phyloP scores from a whole-genome alignment of 2,329 filamentous ascomycete species.

The Fusarium subglutinans region DNA sequence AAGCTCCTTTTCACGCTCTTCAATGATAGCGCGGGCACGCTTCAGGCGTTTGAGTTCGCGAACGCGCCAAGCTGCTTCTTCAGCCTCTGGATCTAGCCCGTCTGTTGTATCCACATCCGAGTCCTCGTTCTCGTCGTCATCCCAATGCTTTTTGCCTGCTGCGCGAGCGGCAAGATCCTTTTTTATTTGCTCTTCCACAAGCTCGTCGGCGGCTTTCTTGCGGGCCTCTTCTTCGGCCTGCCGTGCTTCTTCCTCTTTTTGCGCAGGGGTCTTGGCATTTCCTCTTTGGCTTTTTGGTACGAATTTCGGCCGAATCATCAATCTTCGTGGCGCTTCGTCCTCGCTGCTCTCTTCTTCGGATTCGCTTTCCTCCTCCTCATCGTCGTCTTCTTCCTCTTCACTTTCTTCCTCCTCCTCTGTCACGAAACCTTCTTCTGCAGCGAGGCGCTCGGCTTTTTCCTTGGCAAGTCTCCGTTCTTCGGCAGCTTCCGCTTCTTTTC shows the following conservation, averaged over 20 bases:
- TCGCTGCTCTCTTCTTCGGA: slow-evolving; percentile 62
- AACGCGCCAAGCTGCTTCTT: slow-evolving; percentile 92
- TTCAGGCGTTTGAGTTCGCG: slow-evolving; percentile 90
- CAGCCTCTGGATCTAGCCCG: slow-evolving; percentile 84
- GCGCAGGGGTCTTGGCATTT: slow-evolving; percentile 42
- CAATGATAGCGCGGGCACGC: slow-evolving; percentile 85
- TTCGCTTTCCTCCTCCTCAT: slow-evolving; percentile 52
- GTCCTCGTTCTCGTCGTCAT: slow-evolving; percentile 75
- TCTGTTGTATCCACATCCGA: slow-evolving; percentile 90
- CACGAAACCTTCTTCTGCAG: slow-evolving; percentile 70
- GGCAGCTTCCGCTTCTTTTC: slow-evolving; percentile 57
- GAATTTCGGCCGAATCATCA: slow-evolving; percentile 72
- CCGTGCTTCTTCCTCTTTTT: slow-evolving; percentile 49
- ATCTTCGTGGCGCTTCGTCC: slow-evolving; percentile 63
- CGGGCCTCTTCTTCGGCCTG: slow-evolving; percentile 68
- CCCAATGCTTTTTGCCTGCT: slow-evolving; percentile 86
- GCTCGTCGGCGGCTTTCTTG: slow-evolving; percentile 76
- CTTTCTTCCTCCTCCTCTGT: slow-evolving; percentile 63
- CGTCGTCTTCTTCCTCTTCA: slow-evolving; percentile 46
- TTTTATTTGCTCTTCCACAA: slow-evolving; percentile 89
- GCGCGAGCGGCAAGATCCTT: slow-evolving; percentile 80
- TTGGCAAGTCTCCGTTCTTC: slow-evolving; percentile 59
- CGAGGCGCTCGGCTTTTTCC: slow-evolving; percentile 60
- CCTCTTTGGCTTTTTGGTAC: slow-evolving; percentile 67
- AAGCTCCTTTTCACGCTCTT: slow-evolving; percentile 82